These are phyloP conservation scores for Aspergillus sp. DNA, from an alignment of 2,329 filamentous ascomycete species.

Conservation along the genomic window DNA sequence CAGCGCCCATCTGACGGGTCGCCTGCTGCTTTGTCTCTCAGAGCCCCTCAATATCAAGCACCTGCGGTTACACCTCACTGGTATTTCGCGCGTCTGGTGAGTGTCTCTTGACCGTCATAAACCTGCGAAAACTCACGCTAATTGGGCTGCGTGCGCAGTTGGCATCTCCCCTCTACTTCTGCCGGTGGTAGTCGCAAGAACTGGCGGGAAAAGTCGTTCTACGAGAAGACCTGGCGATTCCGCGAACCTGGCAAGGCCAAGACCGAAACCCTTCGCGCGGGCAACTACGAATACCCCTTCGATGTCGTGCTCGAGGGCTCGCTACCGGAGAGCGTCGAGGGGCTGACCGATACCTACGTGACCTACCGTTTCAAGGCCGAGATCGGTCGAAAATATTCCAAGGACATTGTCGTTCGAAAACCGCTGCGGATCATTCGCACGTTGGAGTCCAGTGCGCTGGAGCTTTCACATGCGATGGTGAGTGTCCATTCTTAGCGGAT, in stretches of 20 bases:
- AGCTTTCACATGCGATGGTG: constrained; percentile 77
- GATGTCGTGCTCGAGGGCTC: constrained; percentile 62
- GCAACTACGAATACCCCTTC: constrained; percentile 80
- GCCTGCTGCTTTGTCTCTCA: constrained; percentile 64
- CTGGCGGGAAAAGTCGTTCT: constrained; percentile 45
- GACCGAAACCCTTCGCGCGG: constrained; percentile 54
- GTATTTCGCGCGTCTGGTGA: constrained; percentile 61
- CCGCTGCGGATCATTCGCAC: constrained; percentile 71
- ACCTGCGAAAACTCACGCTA: too few species aligned
- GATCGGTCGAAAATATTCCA: constrained; percentile 79
- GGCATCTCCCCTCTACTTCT: constrained; percentile 31
- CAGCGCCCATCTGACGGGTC: constrained; percentile 65
- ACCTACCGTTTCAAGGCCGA: constrained; percentile 88
- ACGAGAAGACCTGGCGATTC: constrained; percentile 66
- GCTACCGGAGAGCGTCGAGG: constrained; percentile 79
- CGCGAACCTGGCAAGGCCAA: constrained; percentile 43
- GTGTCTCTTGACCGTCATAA: constrained; percentile 31
- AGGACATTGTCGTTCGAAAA: constrained; percentile 75
- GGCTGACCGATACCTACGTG: constrained; percentile 74
- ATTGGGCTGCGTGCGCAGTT: too few species aligned
- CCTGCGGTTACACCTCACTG: constrained; percentile 62
- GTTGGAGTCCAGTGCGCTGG: constrained; percentile 64
- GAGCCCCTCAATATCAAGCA: constrained; percentile 63
- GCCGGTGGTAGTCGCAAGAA: constrained; percentile 29
- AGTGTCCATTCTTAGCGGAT: constrained; percentile 5